Evolutionary conservation across 1,139 yeast genomes (phyloP), one percentile per base, ranked within the genome.

Genomic region (Kodamaea derodonti): DNA sequence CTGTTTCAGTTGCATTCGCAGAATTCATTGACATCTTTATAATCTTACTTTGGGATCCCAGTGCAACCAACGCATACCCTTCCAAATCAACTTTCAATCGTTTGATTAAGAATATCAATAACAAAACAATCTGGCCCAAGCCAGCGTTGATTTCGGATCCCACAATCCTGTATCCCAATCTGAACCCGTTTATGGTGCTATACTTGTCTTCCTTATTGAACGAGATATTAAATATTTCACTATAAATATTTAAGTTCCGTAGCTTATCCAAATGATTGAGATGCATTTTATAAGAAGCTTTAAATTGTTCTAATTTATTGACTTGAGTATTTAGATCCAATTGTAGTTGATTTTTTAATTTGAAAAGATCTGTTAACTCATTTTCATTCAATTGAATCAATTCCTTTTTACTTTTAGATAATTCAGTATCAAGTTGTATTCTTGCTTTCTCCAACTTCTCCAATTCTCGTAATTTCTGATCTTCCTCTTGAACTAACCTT

Each of bases 131-230:
- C 48, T 90, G 95, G 0, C 98, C 98, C 55, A 92, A 63, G 0
- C 95, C 97, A 1, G 95, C 94, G 53, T 90, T 92, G 27, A 88
- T 80, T 49, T 92, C 98, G 33, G 86, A 78, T 95, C 96, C 88
- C 3, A 94, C 84, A 0, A 90, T 78, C 35, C 65, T 72, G 39
- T 69, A 62, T 1, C 97, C 98, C 11, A 92, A 56, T 37, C 96
- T 62, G 30, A 86, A 68, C 0, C 92, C 95, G 56, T 90, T 90
- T 18, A 92, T 90, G 0, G 94, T 84, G 1, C 95, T 97, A 60
- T 84, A 86, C 32, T 77, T 77, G 7, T 92, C 92, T 36, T 52
- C 46, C 14, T 51, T 47, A 29, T 84, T 87, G 46, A 80, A 83
- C 1, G 94, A 84, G 13, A 92, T 90, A 40, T 79, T 72, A 57